phyloP scores from a whole-genome alignment of 2,329 filamentous ascomycete species.

The Sclerotinia minor region DNA sequence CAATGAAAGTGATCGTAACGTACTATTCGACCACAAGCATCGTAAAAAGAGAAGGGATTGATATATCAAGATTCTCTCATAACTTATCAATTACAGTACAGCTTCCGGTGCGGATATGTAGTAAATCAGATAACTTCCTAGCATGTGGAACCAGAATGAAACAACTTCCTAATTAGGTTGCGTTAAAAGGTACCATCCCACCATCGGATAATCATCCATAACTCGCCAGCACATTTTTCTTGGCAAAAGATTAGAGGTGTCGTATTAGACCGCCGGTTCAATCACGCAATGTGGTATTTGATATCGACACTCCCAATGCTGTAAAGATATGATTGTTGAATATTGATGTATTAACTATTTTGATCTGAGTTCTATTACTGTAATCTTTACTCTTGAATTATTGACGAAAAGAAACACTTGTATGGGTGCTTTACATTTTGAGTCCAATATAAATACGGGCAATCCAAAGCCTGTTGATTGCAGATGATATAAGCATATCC shows the following conservation, averaged over 20 bases:
- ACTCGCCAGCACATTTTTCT: neutral
- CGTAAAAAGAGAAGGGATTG: neutral
- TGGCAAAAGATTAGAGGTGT: neutral
- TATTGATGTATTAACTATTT: neutral
- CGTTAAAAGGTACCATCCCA: neutral
- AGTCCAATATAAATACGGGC: neutral
- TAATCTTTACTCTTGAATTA: neutral
- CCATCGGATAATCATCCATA: neutral
- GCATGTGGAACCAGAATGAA: neutral
- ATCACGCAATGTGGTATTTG: neutral
- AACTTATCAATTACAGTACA: too few relatives aligned
- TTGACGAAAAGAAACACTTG: neutral
- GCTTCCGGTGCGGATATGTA: too few relatives aligned
- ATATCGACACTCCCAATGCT: neutral
- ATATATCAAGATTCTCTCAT: neutral
- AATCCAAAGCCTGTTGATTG: too few relatives aligned
- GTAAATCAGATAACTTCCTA: neutral
- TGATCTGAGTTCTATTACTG: neutral
- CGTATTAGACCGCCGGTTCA: neutral
- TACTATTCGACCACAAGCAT: too few relatives aligned
- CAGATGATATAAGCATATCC: neutral
- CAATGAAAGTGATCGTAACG: neutral
- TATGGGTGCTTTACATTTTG: neutral
- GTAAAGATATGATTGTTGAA: neutral
- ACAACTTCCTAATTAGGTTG: constrained; percentile 16